phyloP scores from a whole-genome alignment of 306 rosid species.

The Potentilla sterilis region DNA sequence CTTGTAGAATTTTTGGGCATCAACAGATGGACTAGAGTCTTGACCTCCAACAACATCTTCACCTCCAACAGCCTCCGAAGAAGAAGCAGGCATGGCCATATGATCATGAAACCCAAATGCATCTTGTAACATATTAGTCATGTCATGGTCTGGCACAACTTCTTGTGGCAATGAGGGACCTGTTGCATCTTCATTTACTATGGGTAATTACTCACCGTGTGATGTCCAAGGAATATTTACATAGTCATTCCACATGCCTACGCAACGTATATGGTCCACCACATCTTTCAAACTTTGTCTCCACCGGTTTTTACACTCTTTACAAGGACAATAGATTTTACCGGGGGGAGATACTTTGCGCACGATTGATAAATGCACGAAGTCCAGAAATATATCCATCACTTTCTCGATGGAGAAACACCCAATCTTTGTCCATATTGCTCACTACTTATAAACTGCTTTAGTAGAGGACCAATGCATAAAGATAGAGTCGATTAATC shows the following conservation, averaged over 20 bases:
- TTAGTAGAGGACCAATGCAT: neutral
- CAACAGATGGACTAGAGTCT: neutral
- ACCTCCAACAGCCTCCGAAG: neutral
- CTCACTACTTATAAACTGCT: neutral
- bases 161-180: neutral
- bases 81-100: neutral
- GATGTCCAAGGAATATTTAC: neutral
- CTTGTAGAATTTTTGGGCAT: neutral
- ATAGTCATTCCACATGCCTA: neutral
- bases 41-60: no score
- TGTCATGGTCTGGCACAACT: neutral
- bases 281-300: neutral
- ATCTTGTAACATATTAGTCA: neutral
- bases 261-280: neutral
- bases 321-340: neutral
- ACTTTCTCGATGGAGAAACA: neutral
- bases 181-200: neutral
- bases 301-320: neutral
- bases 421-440: neutral
- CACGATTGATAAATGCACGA: neutral
- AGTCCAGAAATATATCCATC: neutral
- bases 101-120: neutral
- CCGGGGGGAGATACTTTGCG: neutral
- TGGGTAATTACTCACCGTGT: neutral
- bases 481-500: no score